A percentile compares a stretch with the other conserved stretches of the same genome.
These are phyloP conservation scores for Diaporthe vexans DNA, from an alignment of 2,329 filamentous ascomycete species.

Conservation along the genomic window DNA sequence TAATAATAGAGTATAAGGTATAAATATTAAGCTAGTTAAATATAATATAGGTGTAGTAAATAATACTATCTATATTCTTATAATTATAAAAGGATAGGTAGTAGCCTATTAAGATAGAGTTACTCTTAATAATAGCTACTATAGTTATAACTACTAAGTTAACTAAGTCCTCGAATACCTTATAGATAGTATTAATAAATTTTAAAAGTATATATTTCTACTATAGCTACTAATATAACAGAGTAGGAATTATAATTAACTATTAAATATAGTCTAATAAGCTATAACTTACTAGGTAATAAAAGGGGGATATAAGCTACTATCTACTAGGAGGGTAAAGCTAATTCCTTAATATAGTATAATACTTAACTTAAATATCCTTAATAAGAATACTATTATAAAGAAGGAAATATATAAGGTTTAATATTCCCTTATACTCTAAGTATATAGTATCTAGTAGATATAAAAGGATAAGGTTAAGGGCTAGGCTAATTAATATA, in stretches of 20 bases:
- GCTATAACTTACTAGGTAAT: neutral
- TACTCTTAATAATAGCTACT: neutral
- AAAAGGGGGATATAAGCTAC: neutral
- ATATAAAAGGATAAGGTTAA: neutral
- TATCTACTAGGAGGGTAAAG: neutral
- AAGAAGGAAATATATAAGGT: neutral
- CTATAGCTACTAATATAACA: neutral
- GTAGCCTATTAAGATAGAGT: neutral
- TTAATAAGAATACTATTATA: neutral
- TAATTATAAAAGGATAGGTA: neutral
- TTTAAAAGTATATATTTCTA: neutral
- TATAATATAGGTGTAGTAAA: neutral
- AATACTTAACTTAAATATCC: neutral
- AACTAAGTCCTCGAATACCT: neutral
- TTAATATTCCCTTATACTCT: neutral
- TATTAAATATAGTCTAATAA: neutral
- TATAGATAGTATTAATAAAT: neutral
- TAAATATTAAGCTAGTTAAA: neutral
- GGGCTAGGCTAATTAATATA: neutral
- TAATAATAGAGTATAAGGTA: neutral
- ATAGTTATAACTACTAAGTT: neutral
- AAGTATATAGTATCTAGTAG: neutral
- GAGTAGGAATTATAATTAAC: neutral
- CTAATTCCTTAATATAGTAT: neutral
- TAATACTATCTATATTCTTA: neutral